Conservation (phyloP, 371 early-diverging fungal species). For the Apophysomyces elegans region DNA sequence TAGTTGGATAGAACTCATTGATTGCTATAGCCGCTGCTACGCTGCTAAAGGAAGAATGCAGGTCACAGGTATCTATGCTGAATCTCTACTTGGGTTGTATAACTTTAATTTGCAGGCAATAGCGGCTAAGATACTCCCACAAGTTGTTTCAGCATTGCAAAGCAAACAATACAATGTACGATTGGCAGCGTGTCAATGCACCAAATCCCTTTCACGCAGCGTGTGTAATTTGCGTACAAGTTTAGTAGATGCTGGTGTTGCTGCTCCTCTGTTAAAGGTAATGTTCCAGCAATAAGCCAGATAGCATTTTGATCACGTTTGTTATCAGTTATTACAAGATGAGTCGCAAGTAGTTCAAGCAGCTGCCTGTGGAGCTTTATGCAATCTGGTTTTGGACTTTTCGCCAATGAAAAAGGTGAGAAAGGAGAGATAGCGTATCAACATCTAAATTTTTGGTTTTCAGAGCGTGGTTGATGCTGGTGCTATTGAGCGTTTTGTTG, state of each 20-base stretch:
- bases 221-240: conserved; percentile 82
- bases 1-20: conserved; percentile 58
- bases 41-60: conserved; percentile 78
- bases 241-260: conserved; percentile 83
- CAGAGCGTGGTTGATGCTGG: conserved; percentile 76
- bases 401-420: conserved; percentile 83
- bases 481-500: conserved; percentile 74
- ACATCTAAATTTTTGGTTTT: neutral
- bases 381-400: conserved; percentile 88
- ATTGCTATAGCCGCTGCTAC: conserved; percentile 82
- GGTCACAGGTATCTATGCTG: conserved; percentile 57
- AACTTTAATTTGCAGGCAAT: conserved; percentile 55
- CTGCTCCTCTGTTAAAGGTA: conserved; percentile 73
- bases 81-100: neutral
- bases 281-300: neutral
- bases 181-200: conserved; percentile 82
- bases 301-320: neutral
- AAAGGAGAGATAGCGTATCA: neutral
- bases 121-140: conserved; percentile 77
- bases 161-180: conserved; percentile 66
- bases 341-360: conserved; percentile 68
- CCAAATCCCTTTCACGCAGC: conserved; percentile 77
- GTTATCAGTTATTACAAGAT: conserved; percentile 66
- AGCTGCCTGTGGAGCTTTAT: conserved; percentile 80
- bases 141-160: conserved; percentile 72